A percentile compares a stretch with the other conserved stretches of the same genome.
Conservation (phyloP, 805 yeast species). For the Candida tallmaniae region DNA sequence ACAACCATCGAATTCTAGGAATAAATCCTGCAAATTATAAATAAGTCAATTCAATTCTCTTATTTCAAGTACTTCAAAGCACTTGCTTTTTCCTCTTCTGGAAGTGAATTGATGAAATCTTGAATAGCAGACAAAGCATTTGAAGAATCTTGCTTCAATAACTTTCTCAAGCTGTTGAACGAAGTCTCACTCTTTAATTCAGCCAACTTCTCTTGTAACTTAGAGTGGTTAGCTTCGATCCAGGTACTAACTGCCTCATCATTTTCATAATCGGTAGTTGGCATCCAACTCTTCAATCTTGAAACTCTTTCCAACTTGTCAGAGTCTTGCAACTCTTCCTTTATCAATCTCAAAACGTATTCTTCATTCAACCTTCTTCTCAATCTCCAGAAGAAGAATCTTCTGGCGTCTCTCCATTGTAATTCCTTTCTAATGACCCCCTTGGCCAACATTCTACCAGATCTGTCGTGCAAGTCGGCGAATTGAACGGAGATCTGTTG, state of each 20-base stretch:
- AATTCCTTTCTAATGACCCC: constrained; percentile 83
- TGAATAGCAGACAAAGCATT: constrained; percentile 29
- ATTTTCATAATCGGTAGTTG: constrained; percentile 62
- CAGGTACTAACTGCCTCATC: constrained; percentile 79
- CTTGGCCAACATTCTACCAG: constrained; percentile 96
- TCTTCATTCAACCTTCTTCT: constrained; percentile 95
- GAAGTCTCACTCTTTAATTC: constrained; percentile 63
- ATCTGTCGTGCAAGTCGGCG: constrained; percentile 96
- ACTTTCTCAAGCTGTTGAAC: constrained; percentile 58
- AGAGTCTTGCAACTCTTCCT: constrained; percentile 54
- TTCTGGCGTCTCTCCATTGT: constrained; percentile 83
- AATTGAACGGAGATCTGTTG: constrained; percentile 91
- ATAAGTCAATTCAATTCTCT: neutral
- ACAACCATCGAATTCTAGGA: too few species aligned
- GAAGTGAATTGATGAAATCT: constrained; percentile 29
- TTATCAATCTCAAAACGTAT: constrained; percentile 71
- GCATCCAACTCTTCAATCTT: constrained; percentile 83
- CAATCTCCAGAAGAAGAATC: constrained; percentile 98
- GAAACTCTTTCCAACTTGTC: constrained; percentile 79
- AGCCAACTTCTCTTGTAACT: constrained; percentile 56
- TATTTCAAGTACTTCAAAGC: constrained; percentile 19
- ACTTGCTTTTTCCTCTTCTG: constrained; percentile 31
- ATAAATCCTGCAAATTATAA: too few species aligned
- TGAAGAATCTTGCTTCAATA: constrained; percentile 33
- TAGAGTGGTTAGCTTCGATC: constrained; percentile 74